These are phyloP conservation scores for Actinidia chinensis DNA, from an alignment of 179 eudicot genomes.

Conservation along the genomic window DNA sequence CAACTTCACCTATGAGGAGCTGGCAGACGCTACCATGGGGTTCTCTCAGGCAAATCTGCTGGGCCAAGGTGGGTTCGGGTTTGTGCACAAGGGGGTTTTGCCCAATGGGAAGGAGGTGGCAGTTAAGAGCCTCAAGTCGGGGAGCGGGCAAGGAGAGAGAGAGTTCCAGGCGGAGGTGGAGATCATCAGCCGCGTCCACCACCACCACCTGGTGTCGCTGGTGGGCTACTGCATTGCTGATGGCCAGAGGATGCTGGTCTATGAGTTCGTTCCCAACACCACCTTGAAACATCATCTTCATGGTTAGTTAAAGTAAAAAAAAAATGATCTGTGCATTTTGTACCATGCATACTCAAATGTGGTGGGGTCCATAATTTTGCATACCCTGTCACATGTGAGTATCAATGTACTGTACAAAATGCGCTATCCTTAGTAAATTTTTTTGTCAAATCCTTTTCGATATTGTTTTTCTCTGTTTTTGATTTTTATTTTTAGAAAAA, in stretches of 20 bases:
- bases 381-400: too few species aligned
- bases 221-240: constrained; percentile 86
- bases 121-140: constrained; percentile 75
- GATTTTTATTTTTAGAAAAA: too few species aligned
- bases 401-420: too few species aligned
- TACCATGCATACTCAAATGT: too few species aligned
- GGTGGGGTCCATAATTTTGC: too few species aligned
- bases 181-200: constrained; percentile 92
- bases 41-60: constrained; percentile 59
- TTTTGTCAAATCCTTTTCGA: too few species aligned
- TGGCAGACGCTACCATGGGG: constrained; percentile 69
- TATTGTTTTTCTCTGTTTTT: too few species aligned
- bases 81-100: constrained; percentile 73
- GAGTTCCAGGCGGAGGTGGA: constrained; percentile 93
- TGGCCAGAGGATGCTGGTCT: constrained; percentile 77
- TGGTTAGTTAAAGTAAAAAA: too few species aligned
- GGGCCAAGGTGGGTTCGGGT: constrained; percentile 96
- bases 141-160: constrained; percentile 94
- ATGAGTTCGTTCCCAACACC: constrained; percentile 80
- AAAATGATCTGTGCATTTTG: too few species aligned
- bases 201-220: constrained; percentile 86
- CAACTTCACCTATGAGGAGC: constrained; percentile 64
- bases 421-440: too few species aligned
- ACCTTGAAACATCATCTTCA: constrained; percentile 85
- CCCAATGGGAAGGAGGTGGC: constrained; percentile 72